These are phyloP conservation scores for Gaeumannomyces sp. DNA, from an alignment of 2,329 filamentous ascomycete genomes.

Conservation along the genomic window DNA sequence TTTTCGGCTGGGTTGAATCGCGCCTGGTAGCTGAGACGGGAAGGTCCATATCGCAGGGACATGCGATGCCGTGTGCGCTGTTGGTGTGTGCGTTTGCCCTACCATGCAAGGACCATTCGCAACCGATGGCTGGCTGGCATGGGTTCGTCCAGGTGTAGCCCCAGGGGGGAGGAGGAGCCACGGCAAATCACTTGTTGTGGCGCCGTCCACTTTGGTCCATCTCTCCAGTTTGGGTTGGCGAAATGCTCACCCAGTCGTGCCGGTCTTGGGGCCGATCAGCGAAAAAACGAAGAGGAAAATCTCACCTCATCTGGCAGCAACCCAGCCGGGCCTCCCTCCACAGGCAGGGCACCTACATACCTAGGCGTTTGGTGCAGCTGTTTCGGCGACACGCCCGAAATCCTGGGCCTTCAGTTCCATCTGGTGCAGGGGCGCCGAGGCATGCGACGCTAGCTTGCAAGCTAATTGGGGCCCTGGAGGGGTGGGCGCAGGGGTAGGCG, in stretches of 20 bases:
- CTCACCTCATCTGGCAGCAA: background rate
- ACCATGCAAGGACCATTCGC: background rate
- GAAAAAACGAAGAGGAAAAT: background rate
- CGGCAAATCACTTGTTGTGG: background rate
- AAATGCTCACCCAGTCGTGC: too few relatives aligned
- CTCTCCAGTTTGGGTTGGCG: background rate
- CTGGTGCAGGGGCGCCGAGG: background rate
- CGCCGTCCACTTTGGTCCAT: background rate
- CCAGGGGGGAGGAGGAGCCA: background rate
- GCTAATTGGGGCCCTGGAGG: too few relatives aligned
- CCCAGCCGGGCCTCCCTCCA: background rate
- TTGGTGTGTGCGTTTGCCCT: background rate
- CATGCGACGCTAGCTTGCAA: background rate
- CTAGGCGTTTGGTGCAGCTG: background rate
- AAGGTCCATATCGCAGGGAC: background rate
- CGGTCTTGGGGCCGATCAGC: background rate
- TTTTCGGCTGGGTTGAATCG: background rate
- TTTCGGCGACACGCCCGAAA: background rate
- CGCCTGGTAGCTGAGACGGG: background rate
- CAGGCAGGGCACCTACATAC: background rate
- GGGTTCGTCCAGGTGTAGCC: background rate
- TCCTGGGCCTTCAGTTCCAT: background rate
- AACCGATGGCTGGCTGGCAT: background rate
- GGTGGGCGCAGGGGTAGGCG: background rate
- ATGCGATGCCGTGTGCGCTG: too few relatives aligned